Percentiles rank a stretch among this genome's conserved stretches.
Conservation (phyloP, 345 rosid species). For the Eucalyptus coolabah region DNA sequence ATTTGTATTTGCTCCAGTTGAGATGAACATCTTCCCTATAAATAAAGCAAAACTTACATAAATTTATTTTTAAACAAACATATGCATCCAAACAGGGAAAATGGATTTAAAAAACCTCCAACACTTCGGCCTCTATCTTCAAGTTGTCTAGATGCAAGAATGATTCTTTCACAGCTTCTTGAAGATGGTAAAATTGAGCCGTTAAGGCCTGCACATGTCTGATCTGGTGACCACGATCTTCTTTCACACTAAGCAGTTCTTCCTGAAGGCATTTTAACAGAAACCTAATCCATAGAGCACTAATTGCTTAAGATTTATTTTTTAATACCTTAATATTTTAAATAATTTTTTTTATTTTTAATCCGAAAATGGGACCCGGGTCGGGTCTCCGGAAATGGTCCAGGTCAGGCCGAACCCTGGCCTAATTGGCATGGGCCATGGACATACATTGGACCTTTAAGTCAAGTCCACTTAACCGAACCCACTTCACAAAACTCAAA, state of each 20-base stretch:
- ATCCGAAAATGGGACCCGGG: too few species aligned
- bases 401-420: too few species aligned
- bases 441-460: too few species aligned
- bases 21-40: constrained; percentile 66
- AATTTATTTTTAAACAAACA: background rate
- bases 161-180: background rate
- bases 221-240: background rate
- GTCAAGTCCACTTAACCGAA: too few species aligned
- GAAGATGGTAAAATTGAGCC: background rate
- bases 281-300: background rate
- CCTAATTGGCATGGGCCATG: too few species aligned
- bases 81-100: background rate
- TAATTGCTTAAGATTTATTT: background rate
- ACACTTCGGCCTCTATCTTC: constrained; percentile 34
- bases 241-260: background rate
- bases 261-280: background rate
- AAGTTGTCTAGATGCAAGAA: constrained; percentile 43
- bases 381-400: too few species aligned
- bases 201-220: background rate
- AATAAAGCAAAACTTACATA: background rate
- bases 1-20: constrained; percentile 32
- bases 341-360: too few species aligned
- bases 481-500: too few species aligned
- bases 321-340: too few species aligned
- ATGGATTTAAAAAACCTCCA: constrained; percentile 45